Evolutionary conservation across 2,329 filamentous ascomycete genomes (phyloP), one percentile per base, ranked within the genome.

Genomic region (Xylariaceae sp.): DNA sequence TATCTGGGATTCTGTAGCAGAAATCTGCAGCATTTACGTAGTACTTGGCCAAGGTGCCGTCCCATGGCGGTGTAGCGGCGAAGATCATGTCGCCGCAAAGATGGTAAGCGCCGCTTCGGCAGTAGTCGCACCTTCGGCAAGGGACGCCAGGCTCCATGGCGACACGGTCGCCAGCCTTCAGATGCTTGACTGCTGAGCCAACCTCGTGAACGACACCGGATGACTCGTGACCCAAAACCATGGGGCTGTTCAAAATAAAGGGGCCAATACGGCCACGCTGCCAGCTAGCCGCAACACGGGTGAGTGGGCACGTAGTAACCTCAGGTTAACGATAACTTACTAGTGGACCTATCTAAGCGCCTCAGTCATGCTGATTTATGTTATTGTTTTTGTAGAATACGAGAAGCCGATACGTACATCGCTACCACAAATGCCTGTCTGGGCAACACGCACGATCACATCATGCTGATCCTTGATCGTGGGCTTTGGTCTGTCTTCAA

Each of bases 21-120:
- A 68, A 80, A 57, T 77, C 75, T 0, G 68, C 66, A 0, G 74
- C 68, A 0, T 71, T 68, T 33, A 66, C 67, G 59, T 74, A 80
- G 60, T 75, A 80, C 52, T 73, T 77, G 3, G 67, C 63, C 11
- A 81, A 62, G 0, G 74, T 77, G 2, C 76, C 76, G 46, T 77
- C 69, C 49, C 70, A 68, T 0, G 76, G 76, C 0, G 76, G 76
- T 0, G 71, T 75, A 0, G 75, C 76, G 7, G 76, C 75, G 49
- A 80, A 79, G 6, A 72, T 60, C 1, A 68, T 77, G 36, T 75
- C 65, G 0, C 63, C 57, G 53, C 72, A 71, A 1, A 74, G 59
- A 39, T 75, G 70, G 58, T 75, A 75, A 2, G 44, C 38, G 2
- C 72, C 73, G 0, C 53, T 47, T 5, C 68, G 66, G 56, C 75